Base-by-base conservation (phyloP, 192 early-diverging fungal genomes). In the Lobosporangium transversale region DNA sequence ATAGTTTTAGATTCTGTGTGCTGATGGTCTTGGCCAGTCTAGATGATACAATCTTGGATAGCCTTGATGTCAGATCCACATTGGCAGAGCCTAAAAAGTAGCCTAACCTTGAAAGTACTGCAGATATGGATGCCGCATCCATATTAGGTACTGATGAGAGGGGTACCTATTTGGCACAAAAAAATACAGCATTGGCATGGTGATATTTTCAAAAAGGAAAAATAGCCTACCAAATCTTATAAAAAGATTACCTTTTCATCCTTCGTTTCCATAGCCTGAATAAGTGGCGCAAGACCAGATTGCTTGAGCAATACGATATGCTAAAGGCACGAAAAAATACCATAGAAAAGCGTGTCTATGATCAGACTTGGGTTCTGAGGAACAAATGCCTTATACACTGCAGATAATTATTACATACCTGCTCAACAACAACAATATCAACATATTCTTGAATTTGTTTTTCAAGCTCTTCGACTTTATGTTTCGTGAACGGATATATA, bases 401-500 rank as follows among this genome's bases (percentile, higher is more conserved):
- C 18, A 49, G 7, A 15, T 7, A n/a, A 49, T 23, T 14, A 27
- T 11, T 5, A 51, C 42, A 54, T 79, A 88, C 90, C 84, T 92
- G 86, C 71, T 92, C 91, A 27, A 81, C 59, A 23, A 90, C 85
- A 15, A 95, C 71, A 8, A 78, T 79, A 42, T 87, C 86, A 17
- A 93, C 53, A 58, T 89, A 83, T 24, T 84, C 83, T 20, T 88
- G 84, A 45, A 94, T 89, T 63, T 90, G 86, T 14, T 68, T 55
- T 43, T 87, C 85, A 31, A 95, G 70, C 1, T 51, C 68, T 31
- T 87, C 54, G n/a, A 83, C 76, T 37, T 88, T 85, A 30, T 66
- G 58, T 27, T 82, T 78, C 0, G 93, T 92, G 58, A 92, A 91
- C 14, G 81, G 63, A 80, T 90, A 95, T 58, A 82, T 68, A 32